Conservation (phyloP, 2,329 filamentous ascomycete genomes). For the Periglandula ipomoeae region DNA sequence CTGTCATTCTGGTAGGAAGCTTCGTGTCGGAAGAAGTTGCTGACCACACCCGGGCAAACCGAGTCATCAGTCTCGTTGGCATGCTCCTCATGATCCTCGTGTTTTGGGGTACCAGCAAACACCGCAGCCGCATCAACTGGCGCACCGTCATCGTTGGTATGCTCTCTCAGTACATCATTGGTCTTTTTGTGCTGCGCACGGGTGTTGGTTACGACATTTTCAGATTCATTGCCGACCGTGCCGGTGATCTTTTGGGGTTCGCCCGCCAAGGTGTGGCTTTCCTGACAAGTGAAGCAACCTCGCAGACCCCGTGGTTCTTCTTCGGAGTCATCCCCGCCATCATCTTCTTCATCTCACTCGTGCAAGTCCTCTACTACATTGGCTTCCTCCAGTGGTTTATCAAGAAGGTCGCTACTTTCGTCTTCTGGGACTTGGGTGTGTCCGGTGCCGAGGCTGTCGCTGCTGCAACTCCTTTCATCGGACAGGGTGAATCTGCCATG, state of each 20-base stretch:
- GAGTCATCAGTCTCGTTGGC: conserved; percentile 73
- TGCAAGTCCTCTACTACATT: conserved; percentile 75
- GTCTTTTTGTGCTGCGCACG: conserved; percentile 79
- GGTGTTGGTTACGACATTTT: conserved; percentile 82
- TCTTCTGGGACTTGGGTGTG: conserved; percentile 82
- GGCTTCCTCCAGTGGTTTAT: conserved; percentile 85
- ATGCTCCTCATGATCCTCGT: conserved; percentile 58
- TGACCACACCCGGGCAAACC: conserved; percentile 72
- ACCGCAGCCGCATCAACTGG: conserved; percentile 58
- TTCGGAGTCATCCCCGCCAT: conserved; percentile 77
- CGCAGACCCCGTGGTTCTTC: conserved; percentile 56
- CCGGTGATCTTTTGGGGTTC: conserved; percentile 65
- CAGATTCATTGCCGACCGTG: conserved; percentile 72
- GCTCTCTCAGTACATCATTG: conserved; percentile 79
- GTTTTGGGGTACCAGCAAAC: conserved; percentile 63
- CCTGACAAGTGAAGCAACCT: conserved; percentile 40
- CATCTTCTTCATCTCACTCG: conserved; percentile 92
- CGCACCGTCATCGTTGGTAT: conserved; percentile 82
- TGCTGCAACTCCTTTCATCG: conserved; percentile 86
- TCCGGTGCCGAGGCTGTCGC: conserved; percentile 89
- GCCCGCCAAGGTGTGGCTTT: conserved; percentile 66
- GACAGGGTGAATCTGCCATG: conserved; percentile 90
- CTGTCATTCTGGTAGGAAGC: conserved; percentile 66
- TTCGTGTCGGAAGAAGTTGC: conserved; percentile 62
- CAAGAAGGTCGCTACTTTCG: conserved; percentile 76